Conservation (phyloP, 192 early-diverging fungal species). For the Linnemannia schmuckeri region DNA sequence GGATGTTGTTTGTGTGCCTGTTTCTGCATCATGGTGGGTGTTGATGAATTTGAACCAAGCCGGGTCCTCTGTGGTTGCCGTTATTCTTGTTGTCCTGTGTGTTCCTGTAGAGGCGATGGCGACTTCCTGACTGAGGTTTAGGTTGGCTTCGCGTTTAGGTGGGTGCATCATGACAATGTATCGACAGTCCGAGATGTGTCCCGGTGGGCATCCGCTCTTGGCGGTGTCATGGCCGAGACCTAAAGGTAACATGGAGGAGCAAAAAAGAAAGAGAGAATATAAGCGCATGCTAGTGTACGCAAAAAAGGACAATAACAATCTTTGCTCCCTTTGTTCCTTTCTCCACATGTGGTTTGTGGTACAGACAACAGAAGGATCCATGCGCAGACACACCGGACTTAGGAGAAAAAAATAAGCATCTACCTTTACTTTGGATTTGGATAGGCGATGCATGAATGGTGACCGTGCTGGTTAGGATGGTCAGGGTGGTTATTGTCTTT, state of each 20-base stretch:
- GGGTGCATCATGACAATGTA: conserved; percentile 55
- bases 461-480: background rate
- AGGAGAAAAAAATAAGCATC: background rate
- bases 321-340: background rate
- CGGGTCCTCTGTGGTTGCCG: background rate
- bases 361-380: background rate
- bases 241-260: background rate
- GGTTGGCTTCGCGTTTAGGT: background rate
- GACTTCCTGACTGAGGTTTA: background rate
- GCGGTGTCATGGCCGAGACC: background rate
- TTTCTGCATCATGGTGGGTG: background rate
- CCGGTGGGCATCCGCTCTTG: conserved; percentile 12
- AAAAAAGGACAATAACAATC: background rate
- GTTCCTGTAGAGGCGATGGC: background rate
- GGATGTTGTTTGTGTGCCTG: background rate
- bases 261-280: background rate
- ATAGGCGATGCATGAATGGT: background rate
- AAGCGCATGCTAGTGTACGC: too few species aligned
- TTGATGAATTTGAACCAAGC: conserved; percentile 31
- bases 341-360: background rate
- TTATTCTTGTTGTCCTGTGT: too few species aligned
- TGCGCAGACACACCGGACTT: background rate
- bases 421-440: background rate
- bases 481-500: background rate
- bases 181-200: conserved; percentile 36